Percentiles rank a stretch among this genome's conserved stretches.
Evolutionary conservation across 345 rosid species (phyloP).

Genomic region (Salix viminalis): DNA sequence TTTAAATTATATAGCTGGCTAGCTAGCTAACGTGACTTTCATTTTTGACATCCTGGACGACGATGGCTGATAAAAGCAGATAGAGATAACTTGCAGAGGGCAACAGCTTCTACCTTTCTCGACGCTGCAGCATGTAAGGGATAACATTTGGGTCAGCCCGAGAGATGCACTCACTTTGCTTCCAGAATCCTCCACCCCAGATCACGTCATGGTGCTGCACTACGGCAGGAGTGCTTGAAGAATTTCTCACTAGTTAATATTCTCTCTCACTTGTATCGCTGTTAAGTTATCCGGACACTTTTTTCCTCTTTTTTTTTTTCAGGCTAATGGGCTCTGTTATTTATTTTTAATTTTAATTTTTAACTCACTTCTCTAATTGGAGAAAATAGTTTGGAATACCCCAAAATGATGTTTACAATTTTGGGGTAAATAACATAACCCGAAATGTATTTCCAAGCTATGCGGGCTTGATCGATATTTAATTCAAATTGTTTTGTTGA

Average conservation of each 20-base stretch:
- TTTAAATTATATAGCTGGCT: neutral
- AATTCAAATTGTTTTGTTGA: constrained; percentile 8
- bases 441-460: constrained; percentile 22
- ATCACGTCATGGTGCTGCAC: constrained; percentile 86
- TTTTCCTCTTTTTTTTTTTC: neutral
- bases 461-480: constrained; percentile 19
- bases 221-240: constrained; percentile 55
- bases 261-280: constrained; percentile 19
- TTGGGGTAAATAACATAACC: constrained; percentile 27
- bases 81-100: constrained; percentile 93
- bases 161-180: constrained; percentile 54
- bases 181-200: constrained; percentile 52
- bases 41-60: neutral
- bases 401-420: constrained; percentile 23
- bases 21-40: neutral
- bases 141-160: constrained; percentile 63
- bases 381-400: constrained; percentile 28
- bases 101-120: constrained; percentile 66
- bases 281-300: constrained; percentile 26
- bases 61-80: constrained; percentile 37
- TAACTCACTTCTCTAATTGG: constrained; percentile 20
- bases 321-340: constrained; percentile 16
- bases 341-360: constrained; percentile 4
- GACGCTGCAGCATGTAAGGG: constrained; percentile 93
- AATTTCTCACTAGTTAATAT: constrained; percentile 3